Base-by-base conservation (phyloP, 768 basidiomycete species). In the Tremella mesenterica region DNA sequence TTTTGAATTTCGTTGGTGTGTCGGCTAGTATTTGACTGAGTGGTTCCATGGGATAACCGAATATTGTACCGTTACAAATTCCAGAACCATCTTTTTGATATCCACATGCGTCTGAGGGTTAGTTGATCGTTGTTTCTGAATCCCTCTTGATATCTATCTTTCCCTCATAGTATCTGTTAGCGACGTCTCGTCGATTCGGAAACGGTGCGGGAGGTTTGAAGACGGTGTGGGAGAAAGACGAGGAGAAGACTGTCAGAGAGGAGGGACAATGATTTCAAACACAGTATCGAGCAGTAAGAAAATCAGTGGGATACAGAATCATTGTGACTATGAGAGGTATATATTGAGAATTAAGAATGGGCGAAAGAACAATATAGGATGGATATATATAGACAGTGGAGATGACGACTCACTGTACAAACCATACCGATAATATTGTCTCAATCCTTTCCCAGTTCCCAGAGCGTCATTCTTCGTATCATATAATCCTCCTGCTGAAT, bases 391-490 rank as follows among this genome's bases (percentile, higher is more conserved):
- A n/a, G 33, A 16, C 3, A 39, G 21, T 2, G 30, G 7, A 30
- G 12, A 28, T 16, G 26, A 36, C 16, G 8, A 69, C 67, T 54
- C 48, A 69, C 67, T 59, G 58, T 69, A 65, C 16, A 71, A 43
- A 39, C 68, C 68, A 52, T 65, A 73, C 52, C 68, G 55, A 63
- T 73, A 73, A 43, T 66, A 53, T 48, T 65, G 63, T 33, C 67
- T 58, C 44, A 71, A 44, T 30, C 71, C 71, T 27, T 53, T 52
- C 16, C 57, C 55, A 18, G 36, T 33, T 18, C 71, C 71, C 45
- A 73, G 47, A 9, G 52, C n/a, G 25, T 64, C 60, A 16, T 60
- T 62, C 41, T 61, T 57, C 29, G 64, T 53, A 50, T 64, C 52
- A 50, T 65, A 70, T 23, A 71, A 38, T n/a, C 69, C 67, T 18